Evolutionary conservation across 441 rosid species (phyloP), one percentile per base, ranked within the genome.

Genomic region (Gossypium laxum): DNA sequence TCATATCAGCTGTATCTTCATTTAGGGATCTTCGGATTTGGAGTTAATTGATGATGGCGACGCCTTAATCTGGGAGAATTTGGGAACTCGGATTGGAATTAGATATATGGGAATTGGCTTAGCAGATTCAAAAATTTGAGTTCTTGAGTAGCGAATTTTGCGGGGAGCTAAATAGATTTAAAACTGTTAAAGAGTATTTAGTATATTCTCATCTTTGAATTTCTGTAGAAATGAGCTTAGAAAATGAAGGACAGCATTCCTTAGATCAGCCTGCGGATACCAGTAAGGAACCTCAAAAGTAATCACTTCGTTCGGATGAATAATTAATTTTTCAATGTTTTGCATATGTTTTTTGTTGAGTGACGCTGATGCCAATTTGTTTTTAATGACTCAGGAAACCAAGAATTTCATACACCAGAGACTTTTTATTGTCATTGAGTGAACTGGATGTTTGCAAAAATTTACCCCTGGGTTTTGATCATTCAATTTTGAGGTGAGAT

Each of bases 381-480:
- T 76, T 57, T 0, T 60, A 57, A 77, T 85, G 74, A 70, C 79
- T 63, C 87, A 92, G 98, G 94, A 84, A 73, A 78, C 50, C 76
- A 14, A 85, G 70, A 75, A 77, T 87, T 64, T 79, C 81, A 0
- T 95, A 95, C 83, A 78, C 89, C 10, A 86, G 90, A 76, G 86
- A 87, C 11, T 87, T 88, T 79, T 86, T 95, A 32, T 71, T 91
- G 67, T 92, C 97, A 0, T 48, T 92, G 30, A 81, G 89, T 62
- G 92, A 86, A 60, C 84, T 83, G 78, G 96, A 92, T 67, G 80
- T 80, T 75, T 95, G 96, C 86, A 85, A 82, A 77, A 86, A 78
- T 74, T 78, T 89, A 59, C 98, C 98, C 7, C 54, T 69, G 32
- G 94, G 87, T 56, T 83, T 88, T 59, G 82, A 87, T 19, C 78